Base-by-base conservation (phyloP, 1,139 yeast genomes). In the Blastobotrys illinoisensis region DNA sequence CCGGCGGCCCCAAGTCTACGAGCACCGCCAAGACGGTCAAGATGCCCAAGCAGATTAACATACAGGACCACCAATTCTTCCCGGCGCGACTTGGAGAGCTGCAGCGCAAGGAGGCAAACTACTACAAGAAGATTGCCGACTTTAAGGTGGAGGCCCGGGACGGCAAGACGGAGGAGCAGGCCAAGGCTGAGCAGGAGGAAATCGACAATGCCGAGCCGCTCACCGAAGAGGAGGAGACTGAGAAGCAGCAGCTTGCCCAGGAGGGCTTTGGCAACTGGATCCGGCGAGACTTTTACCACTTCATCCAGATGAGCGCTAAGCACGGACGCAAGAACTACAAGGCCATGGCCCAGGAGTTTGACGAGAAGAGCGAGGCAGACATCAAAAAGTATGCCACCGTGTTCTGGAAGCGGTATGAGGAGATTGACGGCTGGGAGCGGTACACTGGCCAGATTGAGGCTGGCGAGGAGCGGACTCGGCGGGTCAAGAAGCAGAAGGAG, bases 31-130 rank as follows among this genome's bases (percentile, higher is more conserved):
- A 74, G 60, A 68, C 66, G 24, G 74, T 77, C 54, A 64, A 72
- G 0, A 83, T 86, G 1, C 97, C 97, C 1, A 88, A 88, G 63
- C 72, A 79, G 23, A 76, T 86, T 53, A 80, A 81, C 54, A 77
- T 85, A 36, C 95, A 86, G 62, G 99, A 93, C 66, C 96, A 86
- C 68, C 99, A 93, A 66, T 91, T 93, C 67, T 90, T 82, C 66
- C 86, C 96, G 1, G 76, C 79, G 4, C 83, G 80, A 45, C 73
- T 93, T 48, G 75, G 77, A 14, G 84, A 76, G 6, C 71, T 91
- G 36, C 80, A 91, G 54, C 89, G 85, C 40, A 81, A 87, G 62
- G 98, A 93, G 67, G 88, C 86, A 60, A 74, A 88, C 7, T 83
- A 82, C 32, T 88, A 80, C 67, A 87, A 89, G 62, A 86, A 83